A percentile compares a stretch with the other conserved stretches of the same genome.
phyloP scores from a whole-genome alignment of 371 early-diverging fungal species.

The Mortierella sp. region DNA sequence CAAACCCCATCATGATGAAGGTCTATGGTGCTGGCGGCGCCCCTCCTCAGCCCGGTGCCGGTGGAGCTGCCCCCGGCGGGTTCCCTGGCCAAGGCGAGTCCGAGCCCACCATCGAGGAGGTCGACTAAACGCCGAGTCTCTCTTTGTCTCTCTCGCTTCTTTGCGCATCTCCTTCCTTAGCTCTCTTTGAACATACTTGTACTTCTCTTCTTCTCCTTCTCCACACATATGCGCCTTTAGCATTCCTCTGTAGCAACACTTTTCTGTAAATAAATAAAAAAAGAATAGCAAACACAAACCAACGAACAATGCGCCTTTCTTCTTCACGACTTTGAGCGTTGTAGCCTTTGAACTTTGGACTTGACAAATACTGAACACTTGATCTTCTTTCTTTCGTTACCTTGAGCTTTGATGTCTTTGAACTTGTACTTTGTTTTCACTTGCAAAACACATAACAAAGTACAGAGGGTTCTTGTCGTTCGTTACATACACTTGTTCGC shows the following conservation, averaged over 20 bases:
- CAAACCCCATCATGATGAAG: constrained; percentile 95
- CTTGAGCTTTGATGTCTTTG: too few relatives aligned
- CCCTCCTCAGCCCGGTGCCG: constrained; percentile 61
- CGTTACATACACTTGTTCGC: too few relatives aligned
- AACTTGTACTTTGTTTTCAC: too few relatives aligned
- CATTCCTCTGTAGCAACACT: not conserved
- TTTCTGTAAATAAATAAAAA: not conserved
- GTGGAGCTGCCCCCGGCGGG: constrained; percentile 70
- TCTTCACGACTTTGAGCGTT: not conserved
- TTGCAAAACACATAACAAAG: too few relatives aligned
- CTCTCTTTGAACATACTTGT: not conserved
- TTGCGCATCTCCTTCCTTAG: not conserved
- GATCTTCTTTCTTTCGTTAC: not conserved
- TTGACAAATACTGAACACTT: too few relatives aligned
- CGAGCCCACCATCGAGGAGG: constrained; percentile 86
- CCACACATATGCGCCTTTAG: not conserved
- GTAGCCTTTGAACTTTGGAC: too few relatives aligned
- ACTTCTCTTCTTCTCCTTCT: not conserved
- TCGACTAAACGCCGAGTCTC: constrained; percentile 62
- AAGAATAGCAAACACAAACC: too few relatives aligned
- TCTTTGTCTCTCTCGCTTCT: not conserved
- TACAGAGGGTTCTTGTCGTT: too few relatives aligned
- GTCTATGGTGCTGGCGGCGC: constrained; percentile 82
- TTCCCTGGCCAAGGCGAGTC: constrained; percentile 58
- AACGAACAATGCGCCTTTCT: not conserved